Evolutionary conservation across 352 stramenopile genomes (phyloP).

Genomic region (Phytophthora sp.): DNA sequence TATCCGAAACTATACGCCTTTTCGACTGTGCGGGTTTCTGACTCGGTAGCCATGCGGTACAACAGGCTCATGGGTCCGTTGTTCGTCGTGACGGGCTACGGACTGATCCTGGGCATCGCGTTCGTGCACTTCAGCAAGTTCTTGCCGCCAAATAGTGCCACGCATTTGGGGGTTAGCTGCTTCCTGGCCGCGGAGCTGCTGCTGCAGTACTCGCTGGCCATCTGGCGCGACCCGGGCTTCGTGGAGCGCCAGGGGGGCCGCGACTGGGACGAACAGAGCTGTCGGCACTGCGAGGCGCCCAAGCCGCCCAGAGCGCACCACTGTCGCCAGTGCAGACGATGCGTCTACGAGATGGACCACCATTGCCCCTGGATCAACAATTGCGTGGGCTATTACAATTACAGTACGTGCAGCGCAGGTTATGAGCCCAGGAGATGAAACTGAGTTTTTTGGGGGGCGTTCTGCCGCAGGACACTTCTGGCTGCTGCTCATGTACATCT

Average conservation of each 20-base stretch:
- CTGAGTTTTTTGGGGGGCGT: background rate
- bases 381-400: constrained; percentile 96
- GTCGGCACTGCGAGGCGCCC: constrained; percentile 17
- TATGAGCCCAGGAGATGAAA: background rate
- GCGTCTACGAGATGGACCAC: constrained; percentile 97
- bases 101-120: constrained; percentile 33
- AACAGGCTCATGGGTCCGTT: constrained; percentile 28
- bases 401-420: constrained; percentile 66
- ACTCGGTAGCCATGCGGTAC: no score
- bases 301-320: constrained; percentile 59
- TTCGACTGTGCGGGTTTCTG: no score
- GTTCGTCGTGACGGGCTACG: constrained; percentile 40
- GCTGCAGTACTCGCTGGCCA: constrained; percentile 47
- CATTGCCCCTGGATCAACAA: constrained; percentile 98
- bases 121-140: constrained; percentile 44
- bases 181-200: constrained; percentile 45
- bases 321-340: constrained; percentile 86
- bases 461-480: constrained; percentile 58
- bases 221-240: constrained; percentile 48
- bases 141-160: constrained; percentile 10
- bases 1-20: no score
- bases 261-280: constrained; percentile 13
- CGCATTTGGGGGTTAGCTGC: constrained; percentile 24
- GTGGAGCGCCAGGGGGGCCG: constrained; percentile 7
- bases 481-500: constrained; percentile 56